Conservation (phyloP, 345 rosid genomes). For the Capsella bursapastoris region DNA sequence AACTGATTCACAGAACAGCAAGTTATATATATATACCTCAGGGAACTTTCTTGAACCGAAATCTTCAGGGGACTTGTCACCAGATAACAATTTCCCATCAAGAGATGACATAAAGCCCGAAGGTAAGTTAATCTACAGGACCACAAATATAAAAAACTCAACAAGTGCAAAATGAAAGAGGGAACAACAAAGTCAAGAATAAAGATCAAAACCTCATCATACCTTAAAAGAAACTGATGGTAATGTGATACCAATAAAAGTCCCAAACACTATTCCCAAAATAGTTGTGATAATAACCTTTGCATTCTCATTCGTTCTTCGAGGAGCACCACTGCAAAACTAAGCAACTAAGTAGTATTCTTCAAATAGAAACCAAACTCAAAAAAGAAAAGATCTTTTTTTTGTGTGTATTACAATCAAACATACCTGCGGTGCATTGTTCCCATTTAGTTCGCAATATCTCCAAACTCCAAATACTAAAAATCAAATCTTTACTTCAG, state of each 20-base stretch:
- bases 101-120: slow-evolving; percentile 54
- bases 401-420: not conserved
- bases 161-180: not conserved
- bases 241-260: slow-evolving; percentile 70
- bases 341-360: slow-evolving; percentile 35
- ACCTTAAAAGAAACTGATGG: slow-evolving; percentile 75
- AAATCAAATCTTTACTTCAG: slow-evolving; percentile 22
- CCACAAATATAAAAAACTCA: slow-evolving; percentile 34
- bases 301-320: slow-evolving; percentile 59
- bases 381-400: not conserved
- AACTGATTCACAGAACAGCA: slow-evolving; percentile 3
- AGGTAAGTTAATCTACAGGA: slow-evolving; percentile 66
- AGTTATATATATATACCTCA: slow-evolving; percentile 47
- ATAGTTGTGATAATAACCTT: slow-evolving; percentile 58
- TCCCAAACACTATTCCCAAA: slow-evolving; percentile 70
- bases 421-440: slow-evolving; percentile 65
- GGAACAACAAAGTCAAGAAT: not conserved
- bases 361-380: slow-evolving; percentile 18
- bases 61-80: slow-evolving; percentile 47
- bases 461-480: slow-evolving; percentile 34
- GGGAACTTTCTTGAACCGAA: slow-evolving; percentile 46
- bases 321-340: slow-evolving; percentile 63
- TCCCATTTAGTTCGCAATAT: slow-evolving; percentile 48
- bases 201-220: not conserved
- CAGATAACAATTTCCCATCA: slow-evolving; percentile 45